These are phyloP conservation scores for Mycena haematopus DNA, from an alignment of 768 basidiomycete genomes.

Conservation along the genomic window DNA sequence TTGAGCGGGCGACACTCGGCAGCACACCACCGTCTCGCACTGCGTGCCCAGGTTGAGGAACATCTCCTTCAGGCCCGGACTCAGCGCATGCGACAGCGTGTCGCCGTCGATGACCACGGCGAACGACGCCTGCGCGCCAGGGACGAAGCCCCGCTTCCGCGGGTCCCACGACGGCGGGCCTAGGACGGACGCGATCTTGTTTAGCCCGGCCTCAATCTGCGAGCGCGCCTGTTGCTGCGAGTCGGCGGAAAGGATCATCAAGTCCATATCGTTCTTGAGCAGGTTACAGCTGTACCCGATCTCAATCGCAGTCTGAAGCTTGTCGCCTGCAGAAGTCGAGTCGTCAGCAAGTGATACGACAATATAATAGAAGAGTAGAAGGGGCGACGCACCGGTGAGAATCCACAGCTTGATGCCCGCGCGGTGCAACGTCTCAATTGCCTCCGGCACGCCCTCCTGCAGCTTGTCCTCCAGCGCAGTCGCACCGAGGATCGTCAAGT, in stretches of 20 bases:
- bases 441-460: constrained; percentile 96
- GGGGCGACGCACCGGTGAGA: constrained; percentile 70
- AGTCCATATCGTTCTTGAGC: constrained; percentile 91
- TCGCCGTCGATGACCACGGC: constrained; percentile 98
- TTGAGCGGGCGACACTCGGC: constrained; percentile 96
- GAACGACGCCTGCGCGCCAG: constrained; percentile 73
- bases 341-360: neutral
- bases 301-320: constrained; percentile 97
- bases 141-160: constrained; percentile 70
- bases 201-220: constrained; percentile 91
- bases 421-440: constrained; percentile 88
- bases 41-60: constrained; percentile 95
- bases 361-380: neutral
- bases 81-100: constrained; percentile 83
- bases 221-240: constrained; percentile 73
- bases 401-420: constrained; percentile 99
- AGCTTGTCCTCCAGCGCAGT: constrained; percentile 97
- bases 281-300: constrained; percentile 97
- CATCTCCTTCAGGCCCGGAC: constrained; percentile 76
- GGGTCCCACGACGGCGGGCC: constrained; percentile 75
- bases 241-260: constrained; percentile 96
- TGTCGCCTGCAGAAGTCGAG: constrained; percentile 68
- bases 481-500: constrained; percentile 85
- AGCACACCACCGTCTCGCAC: constrained; percentile 98
- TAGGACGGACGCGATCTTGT: constrained; percentile 89